A percentile compares a stretch with the other conserved stretches of the same genome.
phyloP scores from a whole-genome alignment of 495 filamentous ascomycete genomes.

The Pyrenula massariospora region DNA sequence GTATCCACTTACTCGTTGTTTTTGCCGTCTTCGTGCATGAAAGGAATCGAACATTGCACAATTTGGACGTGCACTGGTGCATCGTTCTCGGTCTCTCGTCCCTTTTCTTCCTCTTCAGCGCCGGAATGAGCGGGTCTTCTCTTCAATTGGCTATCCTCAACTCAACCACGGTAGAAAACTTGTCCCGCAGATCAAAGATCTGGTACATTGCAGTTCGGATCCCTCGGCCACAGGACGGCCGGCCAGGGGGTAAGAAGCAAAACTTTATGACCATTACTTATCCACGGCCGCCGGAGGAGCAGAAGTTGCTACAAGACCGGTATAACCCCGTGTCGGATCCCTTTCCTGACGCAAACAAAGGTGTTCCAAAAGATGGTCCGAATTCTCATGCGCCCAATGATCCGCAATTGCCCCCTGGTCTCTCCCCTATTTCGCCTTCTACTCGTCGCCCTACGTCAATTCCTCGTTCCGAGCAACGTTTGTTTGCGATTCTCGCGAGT shows the following conservation, averaged over 20 bases:
- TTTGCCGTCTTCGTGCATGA: constrained; percentile 45
- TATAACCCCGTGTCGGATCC: constrained; percentile 4
- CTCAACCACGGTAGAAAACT: constrained; percentile 70
- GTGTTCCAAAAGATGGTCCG: background rate
- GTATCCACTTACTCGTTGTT: constrained; percentile 47
- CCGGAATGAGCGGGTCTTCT: constrained; percentile 61
- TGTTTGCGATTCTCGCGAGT: constrained; percentile 67
- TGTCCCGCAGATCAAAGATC: constrained; percentile 47
- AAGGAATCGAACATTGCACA: constrained; percentile 10
- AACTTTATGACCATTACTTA: constrained; percentile 37
- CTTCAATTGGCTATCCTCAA: constrained; percentile 58
- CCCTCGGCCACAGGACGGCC: constrained; percentile 26
- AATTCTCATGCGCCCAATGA: background rate
- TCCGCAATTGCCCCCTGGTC: constrained; percentile 2
- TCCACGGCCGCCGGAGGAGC: constrained; percentile 12
- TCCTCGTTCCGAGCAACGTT: constrained; percentile 28
- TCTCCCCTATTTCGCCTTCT: constrained; percentile 1
- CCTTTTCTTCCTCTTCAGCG: constrained; percentile 66
- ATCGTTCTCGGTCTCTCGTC: constrained; percentile 41
- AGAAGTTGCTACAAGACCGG: background rate
- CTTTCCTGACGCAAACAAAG: constrained; percentile 1
- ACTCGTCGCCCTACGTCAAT: constrained; percentile 2
- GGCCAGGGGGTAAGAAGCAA: constrained; percentile 21
- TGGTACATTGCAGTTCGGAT: constrained; percentile 71
- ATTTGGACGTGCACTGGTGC: constrained; percentile 37